Conservation (phyloP, 345 rosid species). For the Lepidium aucheri region DNA sequence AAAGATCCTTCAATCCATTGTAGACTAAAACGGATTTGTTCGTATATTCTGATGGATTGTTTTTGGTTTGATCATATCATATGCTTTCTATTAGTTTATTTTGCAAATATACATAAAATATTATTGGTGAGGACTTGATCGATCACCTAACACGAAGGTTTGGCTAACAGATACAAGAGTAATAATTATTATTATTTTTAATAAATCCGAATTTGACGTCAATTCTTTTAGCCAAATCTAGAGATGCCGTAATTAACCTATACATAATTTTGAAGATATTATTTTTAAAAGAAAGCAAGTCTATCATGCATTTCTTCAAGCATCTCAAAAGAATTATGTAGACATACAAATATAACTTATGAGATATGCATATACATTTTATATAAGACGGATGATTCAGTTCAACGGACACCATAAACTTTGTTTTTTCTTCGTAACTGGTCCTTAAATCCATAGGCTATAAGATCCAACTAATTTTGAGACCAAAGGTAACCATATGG, state of each 20-base stretch:
- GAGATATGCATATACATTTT: neutral
- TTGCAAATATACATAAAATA: neutral
- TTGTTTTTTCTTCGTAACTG: no score
- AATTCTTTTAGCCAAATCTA: neutral
- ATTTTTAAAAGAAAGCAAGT: neutral
- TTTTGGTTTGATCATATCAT: neutral
- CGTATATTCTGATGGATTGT: neutral
- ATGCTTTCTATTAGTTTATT: neutral
- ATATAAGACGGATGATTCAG: no score
- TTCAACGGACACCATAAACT: no score
- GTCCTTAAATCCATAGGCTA: no score
- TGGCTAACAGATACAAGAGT: conserved; percentile 1
- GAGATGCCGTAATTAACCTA: neutral
- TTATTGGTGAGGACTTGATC: conserved; percentile 21
- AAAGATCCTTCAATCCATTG: neutral
- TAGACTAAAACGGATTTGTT: neutral
- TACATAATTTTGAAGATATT: neutral
- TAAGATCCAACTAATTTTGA: no score
- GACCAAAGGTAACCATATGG: no score
- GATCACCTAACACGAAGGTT: conserved; percentile 29
- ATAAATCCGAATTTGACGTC: conserved; percentile 7
- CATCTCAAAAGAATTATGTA: neutral
- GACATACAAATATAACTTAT: neutral
- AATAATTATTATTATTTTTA: neutral
- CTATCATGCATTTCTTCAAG: neutral